Percentiles rank a stretch among this genome's conserved stretches.
These are phyloP conservation scores for Picea sitchensis DNA, from an alignment of 75 land plant species.

Conservation along the genomic window DNA sequence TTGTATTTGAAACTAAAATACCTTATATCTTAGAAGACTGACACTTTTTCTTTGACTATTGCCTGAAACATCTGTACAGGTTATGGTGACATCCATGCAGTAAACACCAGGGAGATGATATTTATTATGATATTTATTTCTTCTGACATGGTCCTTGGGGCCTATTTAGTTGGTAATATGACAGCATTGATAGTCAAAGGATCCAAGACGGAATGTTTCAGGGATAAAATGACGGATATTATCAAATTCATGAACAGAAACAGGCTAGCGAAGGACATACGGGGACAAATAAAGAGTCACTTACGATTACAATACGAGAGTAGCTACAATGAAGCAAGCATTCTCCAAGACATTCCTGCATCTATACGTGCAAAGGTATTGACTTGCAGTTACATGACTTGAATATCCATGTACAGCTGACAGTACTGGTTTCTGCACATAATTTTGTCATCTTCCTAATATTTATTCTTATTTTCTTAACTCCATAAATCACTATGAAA, in stretches of 20 bases:
- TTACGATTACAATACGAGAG: slow-evolving; percentile 42
- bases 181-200: slow-evolving; percentile 56
- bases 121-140: slow-evolving; percentile 52
- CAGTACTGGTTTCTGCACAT: neutral
- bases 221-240: slow-evolving; percentile 43
- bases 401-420: neutral
- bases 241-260: slow-evolving; percentile 50
- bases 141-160: slow-evolving; percentile 56
- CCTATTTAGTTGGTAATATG: slow-evolving; percentile 59
- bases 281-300: slow-evolving; percentile 41
- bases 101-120: slow-evolving; percentile 49
- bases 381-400: neutral
- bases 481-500: neutral
- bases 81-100: slow-evolving; percentile 63
- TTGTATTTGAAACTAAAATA: too few species aligned
- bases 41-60: neutral
- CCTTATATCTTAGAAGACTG: too few species aligned
- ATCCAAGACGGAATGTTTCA: slow-evolving; percentile 44
- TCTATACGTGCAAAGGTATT: slow-evolving; percentile 44
- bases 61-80: slow-evolving; percentile 24
- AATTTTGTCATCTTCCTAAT: neutral
- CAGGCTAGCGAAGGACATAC: slow-evolving; percentile 28
- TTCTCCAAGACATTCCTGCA: slow-evolving; percentile 34
- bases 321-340: slow-evolving; percentile 21
- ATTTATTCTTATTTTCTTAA: neutral